These are phyloP conservation scores for Nepenthes alata DNA, from an alignment of 179 eudicot species.

Conservation along the genomic window DNA sequence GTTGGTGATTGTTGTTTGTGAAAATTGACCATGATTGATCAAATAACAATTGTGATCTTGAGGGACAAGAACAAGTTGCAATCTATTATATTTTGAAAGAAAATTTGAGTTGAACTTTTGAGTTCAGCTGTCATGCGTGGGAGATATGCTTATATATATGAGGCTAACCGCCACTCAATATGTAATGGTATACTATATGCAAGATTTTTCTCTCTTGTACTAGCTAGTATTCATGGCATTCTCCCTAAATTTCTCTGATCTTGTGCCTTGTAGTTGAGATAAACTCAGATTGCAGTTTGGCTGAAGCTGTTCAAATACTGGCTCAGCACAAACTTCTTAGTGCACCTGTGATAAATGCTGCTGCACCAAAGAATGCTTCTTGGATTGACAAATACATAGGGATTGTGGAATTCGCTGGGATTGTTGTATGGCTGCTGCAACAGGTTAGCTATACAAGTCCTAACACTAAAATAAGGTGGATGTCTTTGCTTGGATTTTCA, in stretches of 20 bases:
- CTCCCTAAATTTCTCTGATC: neutral
- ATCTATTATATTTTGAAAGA: no score
- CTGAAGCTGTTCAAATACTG: constrained; percentile 73
- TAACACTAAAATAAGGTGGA: neutral
- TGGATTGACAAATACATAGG: constrained; percentile 94
- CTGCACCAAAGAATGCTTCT: constrained; percentile 70
- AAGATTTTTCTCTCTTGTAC: no score
- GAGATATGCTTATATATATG: no score
- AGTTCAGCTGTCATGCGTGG: no score
- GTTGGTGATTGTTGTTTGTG: no score
- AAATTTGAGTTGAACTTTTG: no score
- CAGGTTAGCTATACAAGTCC: constrained; percentile 41
- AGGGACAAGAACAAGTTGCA: no score
- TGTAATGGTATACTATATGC: no score
- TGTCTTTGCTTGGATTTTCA: neutral
- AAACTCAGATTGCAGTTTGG: constrained; percentile 67
- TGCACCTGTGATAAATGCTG: constrained; percentile 79
- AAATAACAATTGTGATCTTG: no score
- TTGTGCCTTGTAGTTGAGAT: constrained; percentile 55
- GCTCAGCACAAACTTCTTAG: constrained; percentile 70
- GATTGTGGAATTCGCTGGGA: constrained; percentile 87
- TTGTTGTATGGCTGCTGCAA: constrained; percentile 90
- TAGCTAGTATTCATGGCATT: no score
- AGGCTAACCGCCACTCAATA: no score
- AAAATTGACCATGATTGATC: no score